phyloP scores from a whole-genome alignment of 352 stramenopile species.

The Phytophthora cactorum region DNA sequence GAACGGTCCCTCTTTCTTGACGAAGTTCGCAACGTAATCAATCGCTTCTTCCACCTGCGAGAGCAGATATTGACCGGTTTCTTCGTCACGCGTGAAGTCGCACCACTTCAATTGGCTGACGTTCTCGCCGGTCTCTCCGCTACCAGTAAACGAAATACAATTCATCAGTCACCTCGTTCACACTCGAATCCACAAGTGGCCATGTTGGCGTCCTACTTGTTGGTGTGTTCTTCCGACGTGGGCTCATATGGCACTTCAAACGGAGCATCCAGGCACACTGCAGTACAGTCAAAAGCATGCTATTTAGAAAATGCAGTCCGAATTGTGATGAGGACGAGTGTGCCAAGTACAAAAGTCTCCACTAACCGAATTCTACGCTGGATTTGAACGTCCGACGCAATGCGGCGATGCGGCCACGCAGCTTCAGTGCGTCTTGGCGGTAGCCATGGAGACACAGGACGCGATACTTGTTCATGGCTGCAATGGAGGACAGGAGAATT shows the following conservation, averaged over 20 bases:
- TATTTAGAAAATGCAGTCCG: no score
- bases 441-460: constrained; percentile 89
- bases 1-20: constrained; percentile 79
- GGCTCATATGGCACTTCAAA: constrained; percentile 78
- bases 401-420: constrained; percentile 75
- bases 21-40: constrained; percentile 68
- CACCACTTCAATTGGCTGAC: constrained; percentile 80
- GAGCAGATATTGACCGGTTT: constrained; percentile 50
- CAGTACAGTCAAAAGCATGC: not conserved
- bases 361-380: constrained; percentile 81
- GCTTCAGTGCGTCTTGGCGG: constrained; percentile 75
- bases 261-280: constrained; percentile 81
- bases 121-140: constrained; percentile 42
- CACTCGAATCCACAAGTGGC: not conserved
- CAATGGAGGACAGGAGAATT: not conserved
- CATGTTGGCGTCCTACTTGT: constrained; percentile 30
- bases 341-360: not conserved
- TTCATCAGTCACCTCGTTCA: not conserved
- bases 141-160: constrained; percentile 10
- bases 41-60: constrained; percentile 66
- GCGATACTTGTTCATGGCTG: constrained; percentile 54
- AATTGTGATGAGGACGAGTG: not conserved
- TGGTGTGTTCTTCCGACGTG: constrained; percentile 55
- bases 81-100: constrained; percentile 58
- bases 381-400: constrained; percentile 80